Conservation (phyloP, 352 stramenopile genomes). For the Hyaloperonospora brassicae region DNA sequence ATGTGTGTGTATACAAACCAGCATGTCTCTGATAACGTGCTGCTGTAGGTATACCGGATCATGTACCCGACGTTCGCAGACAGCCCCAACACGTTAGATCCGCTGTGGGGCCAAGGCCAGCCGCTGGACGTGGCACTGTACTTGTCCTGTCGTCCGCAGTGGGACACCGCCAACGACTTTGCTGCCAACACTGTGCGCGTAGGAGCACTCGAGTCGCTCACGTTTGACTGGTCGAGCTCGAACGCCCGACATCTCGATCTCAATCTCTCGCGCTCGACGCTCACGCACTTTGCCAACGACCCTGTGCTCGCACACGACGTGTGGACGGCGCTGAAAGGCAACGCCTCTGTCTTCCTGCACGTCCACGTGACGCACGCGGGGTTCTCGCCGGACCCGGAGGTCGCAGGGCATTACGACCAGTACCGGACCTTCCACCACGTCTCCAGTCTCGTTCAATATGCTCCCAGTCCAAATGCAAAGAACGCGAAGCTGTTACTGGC, state of each 20-base stretch:
- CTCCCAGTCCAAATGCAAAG: conserved; percentile 46
- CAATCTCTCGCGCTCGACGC: conserved; percentile 5
- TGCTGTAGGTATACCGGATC: conserved; percentile 52
- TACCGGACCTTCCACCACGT: conserved; percentile 60
- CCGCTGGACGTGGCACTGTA: conserved; percentile 50
- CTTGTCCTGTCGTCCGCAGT: conserved; percentile 40
- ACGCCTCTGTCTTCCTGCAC: conserved; percentile 70
- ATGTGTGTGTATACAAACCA: too few relatives aligned
- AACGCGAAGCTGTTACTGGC: conserved; percentile 51
- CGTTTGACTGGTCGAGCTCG: conserved; percentile 56
- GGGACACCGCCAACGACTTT: conserved; percentile 40
- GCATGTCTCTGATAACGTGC: too few relatives aligned
- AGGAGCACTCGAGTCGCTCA: conserved; percentile 43
- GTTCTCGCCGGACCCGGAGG: conserved; percentile 35
- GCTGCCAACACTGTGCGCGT: conserved; percentile 29
- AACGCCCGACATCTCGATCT: conserved; percentile 55
- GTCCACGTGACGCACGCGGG: conserved; percentile 58
- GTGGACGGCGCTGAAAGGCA: conserved; percentile 44
- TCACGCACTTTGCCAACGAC: conserved; percentile 13
- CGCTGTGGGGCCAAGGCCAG: conserved; percentile 57
- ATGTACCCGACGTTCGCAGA: conserved; percentile 59
- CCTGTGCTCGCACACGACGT: conserved; percentile 10
- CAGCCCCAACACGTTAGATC: conserved; percentile 41
- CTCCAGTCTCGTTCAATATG: conserved; percentile 52
- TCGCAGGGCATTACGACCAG: conserved; percentile 32